These are phyloP conservation scores for Alternaria solani DNA, from an alignment of 2,329 filamentous ascomycete species.

Conservation along the genomic window DNA sequence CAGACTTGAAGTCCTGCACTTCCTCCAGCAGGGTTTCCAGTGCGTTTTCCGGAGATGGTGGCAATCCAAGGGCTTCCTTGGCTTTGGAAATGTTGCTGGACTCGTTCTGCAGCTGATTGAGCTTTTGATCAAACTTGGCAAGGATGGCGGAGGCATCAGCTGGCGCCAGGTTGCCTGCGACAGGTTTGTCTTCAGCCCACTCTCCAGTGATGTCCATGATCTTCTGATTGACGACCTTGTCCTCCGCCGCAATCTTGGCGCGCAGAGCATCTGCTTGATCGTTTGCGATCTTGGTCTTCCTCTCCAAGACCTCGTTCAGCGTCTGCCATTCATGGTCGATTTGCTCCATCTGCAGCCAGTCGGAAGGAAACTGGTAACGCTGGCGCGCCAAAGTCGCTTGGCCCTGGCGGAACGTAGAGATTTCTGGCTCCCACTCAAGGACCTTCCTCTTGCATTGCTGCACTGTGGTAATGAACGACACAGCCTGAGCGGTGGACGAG, in stretches of 20 bases:
- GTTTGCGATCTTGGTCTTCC: slow-evolving; percentile 93
- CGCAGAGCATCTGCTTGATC: slow-evolving; percentile 95
- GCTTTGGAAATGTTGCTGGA: slow-evolving; percentile 94
- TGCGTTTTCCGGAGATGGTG: slow-evolving; percentile 79
- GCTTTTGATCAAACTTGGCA: slow-evolving; percentile 80
- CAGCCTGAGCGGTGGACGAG: slow-evolving; percentile 93
- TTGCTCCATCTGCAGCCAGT: slow-evolving; percentile 96
- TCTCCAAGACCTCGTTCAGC: slow-evolving; percentile 86
- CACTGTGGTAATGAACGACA: slow-evolving; percentile 97
- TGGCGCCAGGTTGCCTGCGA: slow-evolving; percentile 91
- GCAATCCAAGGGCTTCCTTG: slow-evolving; percentile 93
- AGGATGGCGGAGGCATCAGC: slow-evolving; percentile 86
- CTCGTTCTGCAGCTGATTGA: slow-evolving; percentile 85
- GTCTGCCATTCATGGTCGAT: slow-evolving; percentile 96
- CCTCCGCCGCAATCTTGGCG: slow-evolving; percentile 93
- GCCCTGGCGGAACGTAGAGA: slow-evolving; percentile 94
- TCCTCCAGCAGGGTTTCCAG: slow-evolving; percentile 89
- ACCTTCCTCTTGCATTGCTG: slow-evolving; percentile 96
- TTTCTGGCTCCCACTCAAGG: slow-evolving; percentile 92
- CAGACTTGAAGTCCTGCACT: slow-evolving; percentile 97
- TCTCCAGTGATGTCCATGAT: slow-evolving; percentile 83
- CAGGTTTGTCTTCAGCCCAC: slow-evolving; percentile 97
- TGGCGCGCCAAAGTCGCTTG: slow-evolving; percentile 91
- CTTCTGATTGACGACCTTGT: slow-evolving; percentile 87
- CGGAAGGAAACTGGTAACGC: slow-evolving; percentile 88